Evolutionary conservation across 352 stramenopile species (phyloP), one percentile per base, ranked within the genome.

Genomic region (Blastocystis sp.): DNA sequence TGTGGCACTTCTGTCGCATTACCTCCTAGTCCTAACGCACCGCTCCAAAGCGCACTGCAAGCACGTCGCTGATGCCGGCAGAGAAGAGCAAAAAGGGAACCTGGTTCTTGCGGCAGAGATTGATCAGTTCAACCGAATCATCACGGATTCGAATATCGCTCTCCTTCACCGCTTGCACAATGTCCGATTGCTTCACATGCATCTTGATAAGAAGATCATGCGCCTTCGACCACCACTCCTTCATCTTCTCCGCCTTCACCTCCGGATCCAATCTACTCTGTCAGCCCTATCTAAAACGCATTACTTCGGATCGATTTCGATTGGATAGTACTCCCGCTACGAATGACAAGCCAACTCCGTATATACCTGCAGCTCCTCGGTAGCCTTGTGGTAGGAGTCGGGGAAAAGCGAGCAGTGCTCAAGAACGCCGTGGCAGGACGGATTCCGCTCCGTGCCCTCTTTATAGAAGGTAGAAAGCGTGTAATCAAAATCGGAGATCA

Each of bases 401-500:
- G 76, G 41, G 45, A 86, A 86, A 10, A 86, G 2, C 11, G 17
- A 21, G 41, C 76, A 86, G 10, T 67, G 53, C 45, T 86, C 76
- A 10, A 86, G 76, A 76, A 86, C 70, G 7, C 76, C 76, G 48
- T 86, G 76, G 70, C 61, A 86, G 38, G 76, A 86, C 69, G 76
- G 76, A 86, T 86, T 86, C 60, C 76, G 45, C 28, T 76, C 41
- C n/a, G 60, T 86, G 34, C 64, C 76, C 60, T 76, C 64, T 56
- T 76, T 76, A n/a, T 76, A 86, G 64, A 86, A 86, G 9, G 76
- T 86, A 14, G 76, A 86, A 10, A 86, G 43, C n/a, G 76, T 86
- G 43, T 86, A 86, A 86, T 86, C 76, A 67, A 86, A 86, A 86
- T 86, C 76, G 2, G 76, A 76, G 38, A 86, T 76, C 21, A 86